A percentile compares a stretch with the other conserved stretches of the same genome.
Evolutionary conservation across 148 eudicot species (phyloP).

Genomic region (Nyssa sinensis): DNA sequence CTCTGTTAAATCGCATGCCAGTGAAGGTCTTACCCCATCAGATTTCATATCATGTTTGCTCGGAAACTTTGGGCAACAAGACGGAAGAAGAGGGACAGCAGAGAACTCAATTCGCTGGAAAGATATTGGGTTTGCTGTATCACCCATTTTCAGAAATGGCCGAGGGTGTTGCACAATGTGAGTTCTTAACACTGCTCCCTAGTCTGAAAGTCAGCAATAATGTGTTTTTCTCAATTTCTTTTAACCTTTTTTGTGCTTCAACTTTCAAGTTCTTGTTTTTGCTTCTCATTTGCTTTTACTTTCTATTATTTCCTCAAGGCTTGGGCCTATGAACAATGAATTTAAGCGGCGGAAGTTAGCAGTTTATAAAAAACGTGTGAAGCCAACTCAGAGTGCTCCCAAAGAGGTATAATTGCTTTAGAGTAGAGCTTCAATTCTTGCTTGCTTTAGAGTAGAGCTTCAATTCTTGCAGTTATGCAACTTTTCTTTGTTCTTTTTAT

Average conservation of each 20-base stretch:
- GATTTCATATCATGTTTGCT: slow-evolving; percentile 48
- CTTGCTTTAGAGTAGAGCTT: too few relatives aligned
- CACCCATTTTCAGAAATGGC: slow-evolving; percentile 39
- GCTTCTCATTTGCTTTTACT: background rate
- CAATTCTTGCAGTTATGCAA: too few relatives aligned
- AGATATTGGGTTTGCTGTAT: slow-evolving; percentile 44
- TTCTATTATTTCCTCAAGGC: slow-evolving; percentile 25
- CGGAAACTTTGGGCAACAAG: slow-evolving; percentile 27
- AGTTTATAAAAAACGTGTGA: slow-evolving; percentile 26
- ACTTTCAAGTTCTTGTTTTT: background rate
- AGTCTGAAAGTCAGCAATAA: background rate
- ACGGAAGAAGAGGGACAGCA: slow-evolving; percentile 3
- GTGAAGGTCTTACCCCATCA: slow-evolving; percentile 46
- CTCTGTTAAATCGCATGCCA: slow-evolving; percentile 32
- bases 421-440: background rate
- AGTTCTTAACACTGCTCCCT: slow-evolving; percentile 5
- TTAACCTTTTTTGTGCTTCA: background rate
- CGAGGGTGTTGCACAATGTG: slow-evolving; percentile 50
- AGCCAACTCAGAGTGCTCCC: slow-evolving; percentile 27
- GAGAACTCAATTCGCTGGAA: slow-evolving; percentile 37
- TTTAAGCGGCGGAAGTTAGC: slow-evolving; percentile 38
- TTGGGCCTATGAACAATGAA: slow-evolving; percentile 56
- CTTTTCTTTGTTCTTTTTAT: background rate
- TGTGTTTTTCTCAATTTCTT: background rate
- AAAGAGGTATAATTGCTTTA: slow-evolving; percentile 35